A percentile compares a stretch with the other conserved stretches of the same genome.
Conservation (phyloP, 805 yeast species). For the Ogataea methylovora region DNA sequence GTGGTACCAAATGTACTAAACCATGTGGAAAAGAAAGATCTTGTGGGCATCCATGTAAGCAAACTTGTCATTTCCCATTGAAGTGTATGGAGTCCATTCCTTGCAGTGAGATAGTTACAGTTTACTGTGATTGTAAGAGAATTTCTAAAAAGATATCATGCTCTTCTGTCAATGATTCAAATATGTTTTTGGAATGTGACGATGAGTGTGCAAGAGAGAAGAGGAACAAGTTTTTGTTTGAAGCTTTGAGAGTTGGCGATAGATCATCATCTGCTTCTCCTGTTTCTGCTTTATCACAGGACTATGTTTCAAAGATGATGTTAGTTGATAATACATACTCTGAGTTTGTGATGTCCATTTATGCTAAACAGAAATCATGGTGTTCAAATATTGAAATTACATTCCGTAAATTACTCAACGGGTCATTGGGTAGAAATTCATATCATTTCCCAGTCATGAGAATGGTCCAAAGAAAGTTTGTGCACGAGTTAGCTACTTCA, state of each 20-base stretch:
- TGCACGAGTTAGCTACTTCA: conserved; percentile 58
- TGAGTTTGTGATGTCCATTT: conserved; percentile 39
- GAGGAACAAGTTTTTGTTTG: conserved; percentile 54
- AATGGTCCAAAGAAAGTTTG: conserved; percentile 57
- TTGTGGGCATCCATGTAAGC: conserved; percentile 66
- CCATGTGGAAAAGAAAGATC: conserved; percentile 46
- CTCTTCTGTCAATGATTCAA: conserved; percentile 26
- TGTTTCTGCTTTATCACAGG: conserved; percentile 9
- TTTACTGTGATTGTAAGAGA: conserved; percentile 64
- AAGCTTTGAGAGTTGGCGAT: conserved; percentile 40
- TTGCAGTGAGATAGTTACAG: conserved; percentile 42
- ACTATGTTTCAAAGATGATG: conserved; percentile 15
- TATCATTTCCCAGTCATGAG: conserved; percentile 72
- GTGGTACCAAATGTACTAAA: conserved; percentile 51
- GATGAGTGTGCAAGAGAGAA: conserved; percentile 56
- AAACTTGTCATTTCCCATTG: conserved; percentile 54
- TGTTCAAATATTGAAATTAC: conserved; percentile 54
- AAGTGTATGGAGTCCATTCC: conserved; percentile 44
- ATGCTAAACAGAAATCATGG: conserved; percentile 56
- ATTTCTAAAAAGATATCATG: conserved; percentile 42
- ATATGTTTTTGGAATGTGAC: conserved; percentile 51
- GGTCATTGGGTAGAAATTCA: conserved; percentile 27
- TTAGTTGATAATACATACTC: conserved; percentile 31
- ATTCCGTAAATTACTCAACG: conserved; percentile 40
- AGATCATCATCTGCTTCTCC: conserved; percentile 4